Evolutionary conservation across 768 basidiomycete species (phyloP), one percentile per base, ranked within the genome.

Genomic region (Pulveroboletus sp.): DNA sequence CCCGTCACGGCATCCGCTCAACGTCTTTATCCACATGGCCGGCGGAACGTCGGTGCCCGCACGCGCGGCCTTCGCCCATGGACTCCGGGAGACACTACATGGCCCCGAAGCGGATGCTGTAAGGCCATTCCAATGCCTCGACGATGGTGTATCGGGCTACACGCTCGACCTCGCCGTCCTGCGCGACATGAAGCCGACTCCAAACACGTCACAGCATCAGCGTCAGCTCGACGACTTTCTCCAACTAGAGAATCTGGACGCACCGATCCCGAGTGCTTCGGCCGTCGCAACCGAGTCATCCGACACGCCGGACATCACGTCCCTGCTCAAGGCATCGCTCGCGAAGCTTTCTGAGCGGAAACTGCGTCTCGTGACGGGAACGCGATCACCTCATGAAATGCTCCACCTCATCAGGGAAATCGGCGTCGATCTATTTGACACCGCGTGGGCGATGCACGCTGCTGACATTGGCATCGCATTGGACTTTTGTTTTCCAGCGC

Each of bases 371-470:
- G 75, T 80, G 27, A 81, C 81, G 33, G 74, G 75, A 1, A 62
- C 74, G 0, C 56, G 61, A 4, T 81, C 83, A 0, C 92, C 91
- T 2, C 92, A 92, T 51, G 86, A 89, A 46, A 79, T 91, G 12
- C 80, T 93, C 3, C 68, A 67, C 8, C 76, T 91, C 26, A 74
- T 93, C 28, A 67, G 69, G 2, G 71, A 78, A 38, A 72, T 84
- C 3, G 91, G 92, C 0, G 61, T 89, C 14, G 91, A 94, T 60
- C 54, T 93, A 0, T 84, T 93, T 52, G 89, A 92, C 57, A 76
- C 79, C 0, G 72, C 73, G 8, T 93, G 86, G 83, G 88, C 81
- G 0, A 79, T 83, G 52, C 66, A 71, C 3, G 82, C 84, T 0
- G 87, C 87, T 1, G 75, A 81, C 45, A 55, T 80, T 3, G 92